Evolutionary conservation across 208 protist genomes (phyloP).

Genomic region (Herpetomonas muscarum): DNA sequence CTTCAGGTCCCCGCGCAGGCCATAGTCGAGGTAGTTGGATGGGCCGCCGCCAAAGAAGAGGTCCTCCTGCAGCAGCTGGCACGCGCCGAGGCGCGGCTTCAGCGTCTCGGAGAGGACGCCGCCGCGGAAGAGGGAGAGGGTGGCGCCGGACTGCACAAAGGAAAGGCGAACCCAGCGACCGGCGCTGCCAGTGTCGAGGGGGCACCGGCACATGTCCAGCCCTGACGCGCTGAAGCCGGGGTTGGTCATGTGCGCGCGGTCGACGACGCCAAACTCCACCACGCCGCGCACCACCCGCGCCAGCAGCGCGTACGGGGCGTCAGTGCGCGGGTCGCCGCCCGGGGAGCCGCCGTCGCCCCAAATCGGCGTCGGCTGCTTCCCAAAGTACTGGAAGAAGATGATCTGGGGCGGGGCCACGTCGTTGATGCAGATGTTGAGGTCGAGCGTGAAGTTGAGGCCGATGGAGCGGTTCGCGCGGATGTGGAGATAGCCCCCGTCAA

Average conservation of each 20-base stretch:
- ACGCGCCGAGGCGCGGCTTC: slow-evolving; percentile 15
- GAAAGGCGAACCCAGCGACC: slow-evolving; percentile 68
- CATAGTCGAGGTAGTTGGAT: slow-evolving; percentile 21
- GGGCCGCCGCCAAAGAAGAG: slow-evolving; percentile 60
- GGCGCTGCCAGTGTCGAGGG: slow-evolving; percentile 26
- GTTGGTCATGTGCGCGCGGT: too few species aligned
- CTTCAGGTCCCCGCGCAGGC: slow-evolving; percentile 66
- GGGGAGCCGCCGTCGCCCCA: not conserved
- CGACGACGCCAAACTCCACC: slow-evolving; percentile 53
- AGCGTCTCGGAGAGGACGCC: slow-evolving; percentile 48
- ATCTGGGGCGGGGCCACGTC: slow-evolving; percentile 54
- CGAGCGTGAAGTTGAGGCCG: slow-evolving; percentile 67
- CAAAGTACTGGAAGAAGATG: slow-evolving; percentile 57
- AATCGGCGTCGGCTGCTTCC: not conserved
- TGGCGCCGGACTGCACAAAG: slow-evolving; percentile 54
- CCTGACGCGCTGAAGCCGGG: too few species aligned
- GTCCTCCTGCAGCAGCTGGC: slow-evolving; percentile 46
- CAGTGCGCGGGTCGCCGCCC: slow-evolving; percentile 2
- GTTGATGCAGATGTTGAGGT: slow-evolving; percentile 49
- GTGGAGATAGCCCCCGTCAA: slow-evolving; percentile 62
- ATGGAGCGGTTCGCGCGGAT: slow-evolving; percentile 30
- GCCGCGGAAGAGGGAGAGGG: slow-evolving; percentile 56
- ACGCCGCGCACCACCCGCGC: slow-evolving; percentile 36
- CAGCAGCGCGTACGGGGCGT: slow-evolving; percentile 19
- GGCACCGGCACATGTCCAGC: slow-evolving; percentile 28